phyloP scores from a whole-genome alignment of 2,329 filamentous ascomycete genomes.

The Fusarium sp. region DNA sequence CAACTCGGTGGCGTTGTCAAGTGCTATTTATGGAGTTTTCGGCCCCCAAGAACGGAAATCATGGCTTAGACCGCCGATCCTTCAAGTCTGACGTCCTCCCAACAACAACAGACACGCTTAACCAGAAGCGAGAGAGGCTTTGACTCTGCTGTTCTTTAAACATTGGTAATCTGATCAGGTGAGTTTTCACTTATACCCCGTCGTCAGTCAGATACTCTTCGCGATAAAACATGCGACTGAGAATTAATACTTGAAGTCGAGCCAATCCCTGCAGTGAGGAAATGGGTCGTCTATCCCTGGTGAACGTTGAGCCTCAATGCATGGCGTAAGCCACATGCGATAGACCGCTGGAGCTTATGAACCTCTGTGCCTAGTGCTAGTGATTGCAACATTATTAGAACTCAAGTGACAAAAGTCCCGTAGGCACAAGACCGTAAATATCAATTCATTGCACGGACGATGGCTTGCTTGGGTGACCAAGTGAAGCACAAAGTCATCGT shows the following conservation, averaged over 20 bases:
- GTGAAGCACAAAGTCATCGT: not conserved
- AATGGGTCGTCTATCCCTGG: not conserved
- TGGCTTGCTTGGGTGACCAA: not conserved
- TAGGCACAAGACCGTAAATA: not conserved
- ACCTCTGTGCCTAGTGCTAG: not conserved
- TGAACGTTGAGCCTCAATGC: not conserved
- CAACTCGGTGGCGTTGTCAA: not conserved
- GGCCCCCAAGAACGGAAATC: not conserved
- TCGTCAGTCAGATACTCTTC: not conserved
- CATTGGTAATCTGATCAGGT: not conserved
- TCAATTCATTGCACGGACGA: not conserved
- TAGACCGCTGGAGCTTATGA: not conserved
- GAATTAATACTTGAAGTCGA: not conserved
- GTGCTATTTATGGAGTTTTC: not conserved
- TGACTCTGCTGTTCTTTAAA: not conserved
- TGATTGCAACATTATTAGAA: not conserved
- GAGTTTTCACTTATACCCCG: not conserved
- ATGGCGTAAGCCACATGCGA: not conserved
- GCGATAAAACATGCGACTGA: not conserved
- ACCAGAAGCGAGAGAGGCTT: not conserved
- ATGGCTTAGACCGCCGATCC: conserved; percentile 19
- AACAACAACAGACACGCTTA: not conserved
- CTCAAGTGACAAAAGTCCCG: not conserved
- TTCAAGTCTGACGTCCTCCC: not conserved
- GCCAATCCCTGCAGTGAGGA: not conserved